These are phyloP conservation scores for Chlamydomonas reinhardtii DNA, from an alignment of 163 green algal genomes.

Conservation along the genomic window DNA sequence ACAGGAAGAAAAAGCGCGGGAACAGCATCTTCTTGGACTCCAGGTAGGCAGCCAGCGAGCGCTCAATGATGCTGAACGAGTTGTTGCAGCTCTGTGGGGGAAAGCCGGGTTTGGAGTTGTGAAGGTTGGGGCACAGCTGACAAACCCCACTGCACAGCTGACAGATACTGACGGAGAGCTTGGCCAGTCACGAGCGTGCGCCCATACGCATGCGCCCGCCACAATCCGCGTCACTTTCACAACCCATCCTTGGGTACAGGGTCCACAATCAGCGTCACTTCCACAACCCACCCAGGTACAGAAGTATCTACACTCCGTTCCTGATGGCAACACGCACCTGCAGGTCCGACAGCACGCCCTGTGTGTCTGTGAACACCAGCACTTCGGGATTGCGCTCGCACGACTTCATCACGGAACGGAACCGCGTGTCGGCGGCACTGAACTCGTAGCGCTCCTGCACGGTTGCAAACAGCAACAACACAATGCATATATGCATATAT, in stretches of 20 bases:
- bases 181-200: too few relatives aligned
- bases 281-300: too few relatives aligned
- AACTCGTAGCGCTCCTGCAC: slow-evolving; percentile 63
- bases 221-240: too few relatives aligned
- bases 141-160: too few relatives aligned
- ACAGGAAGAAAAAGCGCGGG: slow-evolving; percentile 78
- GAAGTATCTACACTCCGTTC: too few relatives aligned
- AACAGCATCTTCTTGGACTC: slow-evolving; percentile 79
- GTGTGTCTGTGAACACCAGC: slow-evolving; percentile 59
- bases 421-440: slow-evolving; percentile 71
- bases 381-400: slow-evolving; percentile 60
- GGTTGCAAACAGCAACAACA: neutral
- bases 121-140: too few relatives aligned
- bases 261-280: too few relatives aligned
- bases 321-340: slow-evolving; percentile 12
- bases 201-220: too few relatives aligned
- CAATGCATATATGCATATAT: too few relatives aligned
- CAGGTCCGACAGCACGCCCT: slow-evolving; percentile 77
- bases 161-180: too few relatives aligned
- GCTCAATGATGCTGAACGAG: slow-evolving; percentile 67
- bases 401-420: slow-evolving; percentile 69
- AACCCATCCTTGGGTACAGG: too few relatives aligned
- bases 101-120: neutral
- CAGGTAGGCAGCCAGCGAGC: slow-evolving; percentile 68
- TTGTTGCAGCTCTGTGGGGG: slow-evolving; percentile 29